These are phyloP conservation scores for Coniosporium apollinis DNA, from an alignment of 495 filamentous ascomycete genomes.

Conservation along the genomic window DNA sequence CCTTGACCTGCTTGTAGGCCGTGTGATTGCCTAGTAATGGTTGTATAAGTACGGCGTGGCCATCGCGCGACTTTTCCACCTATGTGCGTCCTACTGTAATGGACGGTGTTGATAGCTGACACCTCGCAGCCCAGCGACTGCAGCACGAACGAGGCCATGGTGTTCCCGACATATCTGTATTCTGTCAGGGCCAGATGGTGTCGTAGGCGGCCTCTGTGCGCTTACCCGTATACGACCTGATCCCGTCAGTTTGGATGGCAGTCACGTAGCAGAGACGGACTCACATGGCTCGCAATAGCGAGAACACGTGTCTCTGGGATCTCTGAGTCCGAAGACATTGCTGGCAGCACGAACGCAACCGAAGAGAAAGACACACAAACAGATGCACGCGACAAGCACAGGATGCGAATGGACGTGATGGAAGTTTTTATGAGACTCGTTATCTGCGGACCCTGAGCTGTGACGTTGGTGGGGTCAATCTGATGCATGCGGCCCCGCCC, in stretches of 20 bases:
- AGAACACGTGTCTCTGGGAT: constrained; percentile 79
- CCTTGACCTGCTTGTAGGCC: constrained; percentile 74
- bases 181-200: constrained; percentile 9
- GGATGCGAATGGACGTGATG: background rate
- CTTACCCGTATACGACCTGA: constrained; percentile 28
- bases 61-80: background rate
- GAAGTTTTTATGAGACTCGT: background rate
- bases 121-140: constrained; percentile 89
- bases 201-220: constrained; percentile 1
- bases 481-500: too few relatives aligned
- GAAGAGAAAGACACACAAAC: background rate
- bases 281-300: constrained; percentile 95
- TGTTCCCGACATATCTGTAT: constrained; percentile 84
- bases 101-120: constrained; percentile 81
- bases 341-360: background rate
- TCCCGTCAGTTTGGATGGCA: constrained; percentile 5
- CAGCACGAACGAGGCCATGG: constrained; percentile 84
- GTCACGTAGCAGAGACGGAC: constrained; percentile 16
- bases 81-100: constrained; percentile 52
- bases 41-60: background rate
- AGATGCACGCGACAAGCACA: background rate
- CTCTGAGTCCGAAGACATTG: constrained; percentile 1
- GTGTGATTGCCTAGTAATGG: constrained; percentile 64
- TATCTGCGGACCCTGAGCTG: background rate
- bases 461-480: background rate